Evolutionary conservation across 352 stramenopile species (phyloP).

Genomic region (Phytopythium delawarense): DNA sequence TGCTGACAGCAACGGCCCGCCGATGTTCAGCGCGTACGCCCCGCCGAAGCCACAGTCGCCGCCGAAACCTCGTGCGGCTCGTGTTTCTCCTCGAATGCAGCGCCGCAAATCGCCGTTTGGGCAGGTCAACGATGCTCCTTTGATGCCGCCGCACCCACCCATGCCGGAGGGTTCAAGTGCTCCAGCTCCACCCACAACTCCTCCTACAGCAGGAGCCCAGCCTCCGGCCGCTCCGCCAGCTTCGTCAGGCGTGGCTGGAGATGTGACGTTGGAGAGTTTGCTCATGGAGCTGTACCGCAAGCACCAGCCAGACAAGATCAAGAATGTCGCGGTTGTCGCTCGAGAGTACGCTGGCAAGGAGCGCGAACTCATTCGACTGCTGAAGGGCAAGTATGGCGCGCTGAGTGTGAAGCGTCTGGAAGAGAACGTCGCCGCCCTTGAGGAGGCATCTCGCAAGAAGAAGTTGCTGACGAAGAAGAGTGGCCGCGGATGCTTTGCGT

Average conservation of each 20-base stretch:
- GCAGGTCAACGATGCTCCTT: background rate
- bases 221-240: background rate
- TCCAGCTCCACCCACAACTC: background rate
- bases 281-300: constrained; percentile 69
- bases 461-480: constrained; percentile 13
- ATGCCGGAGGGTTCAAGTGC: constrained; percentile 1
- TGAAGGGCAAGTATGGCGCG: constrained; percentile 71
- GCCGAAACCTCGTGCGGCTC: background rate
- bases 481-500: constrained; percentile 21
- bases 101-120: constrained; percentile 1
- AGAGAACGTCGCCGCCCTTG: constrained; percentile 43
- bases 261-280: constrained; percentile 46
- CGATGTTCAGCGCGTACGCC: constrained; percentile 3
- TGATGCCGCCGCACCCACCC: constrained; percentile 6
- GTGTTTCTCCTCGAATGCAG: constrained; percentile 5
- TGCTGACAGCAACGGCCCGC: background rate
- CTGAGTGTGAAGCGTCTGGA: constrained; percentile 72
- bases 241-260: background rate
- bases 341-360: constrained; percentile 64
- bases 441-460: constrained; percentile 13
- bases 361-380: constrained; percentile 45
- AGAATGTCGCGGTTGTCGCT: constrained; percentile 52
- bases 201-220: constrained; percentile 1
- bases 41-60: background rate
- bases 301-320: constrained; percentile 71